Evolutionary conservation across 805 yeast species (phyloP).

Genomic region (Sugiyamaella smithiae): DNA sequence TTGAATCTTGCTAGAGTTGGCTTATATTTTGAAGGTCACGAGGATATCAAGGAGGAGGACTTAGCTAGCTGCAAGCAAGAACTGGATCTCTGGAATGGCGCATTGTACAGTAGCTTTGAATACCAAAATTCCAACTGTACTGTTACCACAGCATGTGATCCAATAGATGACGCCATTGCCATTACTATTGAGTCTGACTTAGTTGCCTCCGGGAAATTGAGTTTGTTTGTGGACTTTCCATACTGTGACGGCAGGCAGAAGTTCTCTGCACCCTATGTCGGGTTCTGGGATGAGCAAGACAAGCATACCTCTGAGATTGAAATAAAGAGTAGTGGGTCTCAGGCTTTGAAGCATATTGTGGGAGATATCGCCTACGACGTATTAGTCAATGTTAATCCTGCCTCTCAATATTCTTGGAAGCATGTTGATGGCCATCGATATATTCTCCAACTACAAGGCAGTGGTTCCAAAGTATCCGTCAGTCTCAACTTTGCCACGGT

Average conservation of each 20-base stretch:
- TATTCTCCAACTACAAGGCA: neutral
- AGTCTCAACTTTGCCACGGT: neutral
- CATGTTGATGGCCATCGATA: neutral
- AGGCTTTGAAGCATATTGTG: neutral
- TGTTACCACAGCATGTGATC: constrained; percentile 1
- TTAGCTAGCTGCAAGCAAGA: neutral
- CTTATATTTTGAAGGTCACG: neutral
- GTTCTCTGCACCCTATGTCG: constrained; percentile 11
- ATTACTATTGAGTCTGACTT: constrained; percentile 1
- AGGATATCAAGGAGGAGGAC: neutral
- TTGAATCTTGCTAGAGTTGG: constrained; percentile 9
- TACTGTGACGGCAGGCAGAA: neutral
- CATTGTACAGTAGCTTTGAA: neutral
- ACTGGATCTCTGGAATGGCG: constrained; percentile 9
- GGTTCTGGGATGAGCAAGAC: constrained; percentile 3
- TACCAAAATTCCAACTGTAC: neutral
- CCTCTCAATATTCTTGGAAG: neutral
- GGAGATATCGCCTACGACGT: neutral
- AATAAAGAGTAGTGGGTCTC: neutral
- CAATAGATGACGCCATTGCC: neutral
- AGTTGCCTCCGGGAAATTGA: neutral
- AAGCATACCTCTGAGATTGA: neutral
- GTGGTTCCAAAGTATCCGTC: neutral
- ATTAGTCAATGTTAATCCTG: no score
- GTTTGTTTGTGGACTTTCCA: constrained; percentile 6